phyloP scores from a whole-genome alignment of 2,329 filamentous ascomycete species.

The Graphiopsis chlorocephala region DNA sequence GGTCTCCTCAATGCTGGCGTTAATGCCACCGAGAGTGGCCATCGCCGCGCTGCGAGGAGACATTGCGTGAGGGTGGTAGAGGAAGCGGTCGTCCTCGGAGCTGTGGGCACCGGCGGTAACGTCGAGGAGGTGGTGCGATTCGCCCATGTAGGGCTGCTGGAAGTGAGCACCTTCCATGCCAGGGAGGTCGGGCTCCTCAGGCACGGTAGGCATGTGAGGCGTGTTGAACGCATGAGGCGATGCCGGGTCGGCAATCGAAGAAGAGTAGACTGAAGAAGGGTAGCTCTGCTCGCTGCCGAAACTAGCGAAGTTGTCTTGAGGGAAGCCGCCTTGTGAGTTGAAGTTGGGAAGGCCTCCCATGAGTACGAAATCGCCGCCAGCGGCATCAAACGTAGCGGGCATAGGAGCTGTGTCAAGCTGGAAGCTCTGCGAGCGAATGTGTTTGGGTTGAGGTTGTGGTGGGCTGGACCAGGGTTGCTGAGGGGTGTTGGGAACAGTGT shows the following conservation, averaged over 20 bases:
- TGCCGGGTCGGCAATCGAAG: slow-evolving; percentile 46
- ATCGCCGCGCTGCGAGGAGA: slow-evolving; percentile 43
- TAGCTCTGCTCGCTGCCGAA: slow-evolving; percentile 44
- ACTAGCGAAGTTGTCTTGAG: slow-evolving; percentile 22
- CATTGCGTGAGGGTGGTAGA: slow-evolving; percentile 21
- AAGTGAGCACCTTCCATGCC: slow-evolving; percentile 29
- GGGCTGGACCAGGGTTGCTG: slow-evolving; percentile 39
- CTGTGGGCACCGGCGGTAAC: slow-evolving; percentile 20
- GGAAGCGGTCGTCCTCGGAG: slow-evolving; percentile 13
- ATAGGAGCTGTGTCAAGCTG: slow-evolving; percentile 55
- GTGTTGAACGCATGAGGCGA: slow-evolving; percentile 41
- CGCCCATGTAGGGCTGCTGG: slow-evolving; percentile 17
- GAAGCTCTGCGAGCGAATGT: slow-evolving; percentile 38
- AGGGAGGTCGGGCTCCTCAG: slow-evolving; percentile 30
- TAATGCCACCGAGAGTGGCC: slow-evolving; percentile 50
- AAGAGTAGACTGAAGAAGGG: slow-evolving; percentile 50
- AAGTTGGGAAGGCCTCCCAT: slow-evolving; percentile 6
- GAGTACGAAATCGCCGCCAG: slow-evolving; percentile 24
- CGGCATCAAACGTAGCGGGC: slow-evolving; percentile 35
- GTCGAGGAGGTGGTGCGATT: slow-evolving; percentile 30
- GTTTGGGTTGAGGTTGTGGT: slow-evolving; percentile 30
- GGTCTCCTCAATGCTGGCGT: slow-evolving; percentile 68
- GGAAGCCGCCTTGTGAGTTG: slow-evolving; percentile 7
- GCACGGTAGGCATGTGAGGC: slow-evolving; percentile 37
- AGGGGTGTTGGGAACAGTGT: slow-evolving; percentile 53